Evolutionary conservation across 2,329 filamentous ascomycete genomes (phyloP).

Genomic region (Colletotrichum godetiae): DNA sequence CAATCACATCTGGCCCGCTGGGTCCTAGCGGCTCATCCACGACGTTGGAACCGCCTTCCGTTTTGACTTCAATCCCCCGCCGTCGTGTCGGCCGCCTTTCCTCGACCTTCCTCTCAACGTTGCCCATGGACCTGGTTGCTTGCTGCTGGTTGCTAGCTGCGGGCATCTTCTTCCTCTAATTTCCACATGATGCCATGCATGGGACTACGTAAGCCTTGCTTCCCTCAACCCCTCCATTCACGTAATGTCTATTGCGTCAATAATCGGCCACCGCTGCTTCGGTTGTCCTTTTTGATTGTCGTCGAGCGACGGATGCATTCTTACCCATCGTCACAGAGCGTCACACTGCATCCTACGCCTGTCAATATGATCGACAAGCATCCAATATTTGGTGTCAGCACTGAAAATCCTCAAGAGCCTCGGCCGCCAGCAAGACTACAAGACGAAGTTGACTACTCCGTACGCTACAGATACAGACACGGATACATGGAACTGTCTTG

Average conservation of each 20-base stretch:
- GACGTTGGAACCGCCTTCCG: background rate
- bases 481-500: background rate
- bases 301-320: background rate
- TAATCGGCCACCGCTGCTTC: background rate
- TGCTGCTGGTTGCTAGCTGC: too few relatives aligned
- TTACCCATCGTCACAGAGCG: background rate
- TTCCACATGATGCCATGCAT: background rate
- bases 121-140: too few relatives aligned
- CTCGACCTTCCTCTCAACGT: background rate
- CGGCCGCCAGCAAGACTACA: background rate
- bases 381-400: slow-evolving; percentile 2
- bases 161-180: background rate
- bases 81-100: background rate
- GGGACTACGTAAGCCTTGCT: background rate
- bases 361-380: slow-evolving; percentile 12
- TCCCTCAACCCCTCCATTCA: background rate
- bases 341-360: background rate
- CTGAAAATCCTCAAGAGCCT: background rate
- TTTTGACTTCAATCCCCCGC: background rate
- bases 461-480: background rate
- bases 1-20: background rate
- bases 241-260: background rate
- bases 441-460: background rate
- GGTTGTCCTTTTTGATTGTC: background rate
- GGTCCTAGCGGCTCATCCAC: background rate